Base-by-base conservation (phyloP, 495 filamentous ascomycete genomes). In the Aspergillus indologenus region DNA sequence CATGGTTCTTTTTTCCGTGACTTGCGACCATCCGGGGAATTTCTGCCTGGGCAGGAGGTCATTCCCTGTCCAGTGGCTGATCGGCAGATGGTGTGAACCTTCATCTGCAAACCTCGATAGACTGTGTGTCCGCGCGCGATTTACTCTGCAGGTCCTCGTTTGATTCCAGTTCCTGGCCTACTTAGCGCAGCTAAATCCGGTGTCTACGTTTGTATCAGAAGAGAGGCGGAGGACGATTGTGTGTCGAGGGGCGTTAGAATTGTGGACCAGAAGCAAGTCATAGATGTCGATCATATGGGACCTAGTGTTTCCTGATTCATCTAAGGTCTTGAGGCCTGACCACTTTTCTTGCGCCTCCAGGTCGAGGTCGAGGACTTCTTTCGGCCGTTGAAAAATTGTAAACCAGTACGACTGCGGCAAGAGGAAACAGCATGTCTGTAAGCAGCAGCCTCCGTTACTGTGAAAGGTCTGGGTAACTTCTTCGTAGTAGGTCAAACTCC, bases 51-150 rank as follows among this genome's bases (percentile, higher is more conserved):
- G 23, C 23, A 29, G 14, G 15, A 29, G 48, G 19, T 8, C 48
- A 51, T 29, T 17, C 12, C 31, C 48, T 51, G 24, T 29, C 23
- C 22, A 50, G 21, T 47, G 45, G 45, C 17, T 51, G 48, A 51
- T 51, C 48, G 48, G 29, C 48, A 31, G 24, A 18, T 22, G 6
- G 24, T 17, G 18, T 24, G 23, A 31, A 18, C 48, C 15, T 51
- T 26, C 24, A 15, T 18, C 23, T 26, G 48, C 24, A 29, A 9
- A n/a, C 23, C n/a, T 31, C 48, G 48, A 51, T 51, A 51, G 48
- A 18, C 48, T 29, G 23, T 29, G 23, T 51, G 48, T 51, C 48
- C 48, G 48, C 48, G 48, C 48, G 24, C 48, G 23, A 51, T 19
- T 31, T 24, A 19, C 45, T 20, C 24, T 29, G 48, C 24, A 51